Conservation (phyloP, 306 rosid genomes). For the Quercus cerris region DNA sequence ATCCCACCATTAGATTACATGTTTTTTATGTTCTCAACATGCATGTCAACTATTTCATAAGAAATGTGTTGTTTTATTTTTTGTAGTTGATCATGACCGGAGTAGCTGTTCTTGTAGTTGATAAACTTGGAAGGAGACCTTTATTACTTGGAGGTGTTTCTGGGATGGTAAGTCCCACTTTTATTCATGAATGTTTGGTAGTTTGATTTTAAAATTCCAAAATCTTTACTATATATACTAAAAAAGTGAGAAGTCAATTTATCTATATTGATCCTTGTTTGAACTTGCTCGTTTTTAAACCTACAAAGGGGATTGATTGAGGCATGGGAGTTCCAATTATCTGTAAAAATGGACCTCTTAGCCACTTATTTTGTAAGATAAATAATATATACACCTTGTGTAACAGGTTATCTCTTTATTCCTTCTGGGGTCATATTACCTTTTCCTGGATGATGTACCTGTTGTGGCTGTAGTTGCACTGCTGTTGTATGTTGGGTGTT, state of each 20-base stretch:
- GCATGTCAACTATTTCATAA: not conserved
- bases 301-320: slow-evolving; percentile 2
- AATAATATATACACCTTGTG: not conserved
- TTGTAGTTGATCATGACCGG: slow-evolving; percentile 88
- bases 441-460: slow-evolving; percentile 56
- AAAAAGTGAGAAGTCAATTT: not conserved
- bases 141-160: slow-evolving; percentile 87
- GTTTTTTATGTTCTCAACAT: too few relatives aligned
- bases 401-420: slow-evolving; percentile 80
- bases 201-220: slow-evolving; percentile 10
- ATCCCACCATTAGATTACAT: too few relatives aligned
- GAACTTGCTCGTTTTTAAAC: not conserved
- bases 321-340: slow-evolving; percentile 3
- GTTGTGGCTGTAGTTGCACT: slow-evolving; percentile 75
- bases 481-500: slow-evolving; percentile 83
- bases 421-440: slow-evolving; percentile 87
- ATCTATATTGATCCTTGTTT: not conserved
- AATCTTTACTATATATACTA: not conserved
- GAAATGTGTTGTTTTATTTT: slow-evolving; percentile 9
- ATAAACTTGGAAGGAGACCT: slow-evolving; percentile 95
- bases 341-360: slow-evolving; percentile 7
- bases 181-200: not conserved
- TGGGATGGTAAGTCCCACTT: slow-evolving; percentile 67
- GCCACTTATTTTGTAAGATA: not conserved
- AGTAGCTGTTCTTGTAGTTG: slow-evolving; percentile 73